Base-by-base conservation (phyloP, 805 yeast genomes). In the Huiozyma sinensis region DNA sequence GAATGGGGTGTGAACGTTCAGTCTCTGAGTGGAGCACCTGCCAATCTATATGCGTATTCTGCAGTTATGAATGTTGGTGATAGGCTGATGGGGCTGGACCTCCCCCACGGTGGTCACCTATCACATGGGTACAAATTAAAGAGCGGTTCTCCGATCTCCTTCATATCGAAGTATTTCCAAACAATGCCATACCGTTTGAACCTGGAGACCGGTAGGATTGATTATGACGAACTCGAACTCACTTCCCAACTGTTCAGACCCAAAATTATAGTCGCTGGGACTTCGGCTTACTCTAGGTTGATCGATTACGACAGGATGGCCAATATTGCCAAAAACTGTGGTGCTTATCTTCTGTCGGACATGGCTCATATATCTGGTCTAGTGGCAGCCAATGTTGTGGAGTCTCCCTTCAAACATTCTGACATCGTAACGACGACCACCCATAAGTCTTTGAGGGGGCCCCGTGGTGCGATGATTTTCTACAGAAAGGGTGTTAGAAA, bases 1-100 rank as follows among this genome's bases (percentile, higher is more conserved):
- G 70, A 81, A 63, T 90, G 98, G 98, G 98, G 98, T 40, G 97
- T 90, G 56, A 90, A 90, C 55, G 98, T 90, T 41, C 98, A 90
- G 71, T 72, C 97, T 3, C 73, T 90, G 56, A 83, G 95, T 44
- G 98, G 98, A 50, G 89, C 97, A 6, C 97, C 97, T 52, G 97
- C 97, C 44, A 90, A 90, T 67, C 74, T 90, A 64, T 86, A 90
- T 57, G 88, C 88, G 32, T 90, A 90, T 67, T 84, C 88, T 45
- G 94, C 97, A 30, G 67, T 90, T 40, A 67, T 90, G 76, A 82
- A 83, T 56, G 87, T 83, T 41, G 92, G 88, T 52, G 97, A 88
- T 59, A 79, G 97, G 65, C 68, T 90, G 52, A 90, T 90, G 98
- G 98, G 98, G 57, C 76, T 90, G 51, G 97, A 90, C 65, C 76